Evolutionary conservation across 805 yeast species (phyloP).

Genomic region (Sporopachydermia lactativora): DNA sequence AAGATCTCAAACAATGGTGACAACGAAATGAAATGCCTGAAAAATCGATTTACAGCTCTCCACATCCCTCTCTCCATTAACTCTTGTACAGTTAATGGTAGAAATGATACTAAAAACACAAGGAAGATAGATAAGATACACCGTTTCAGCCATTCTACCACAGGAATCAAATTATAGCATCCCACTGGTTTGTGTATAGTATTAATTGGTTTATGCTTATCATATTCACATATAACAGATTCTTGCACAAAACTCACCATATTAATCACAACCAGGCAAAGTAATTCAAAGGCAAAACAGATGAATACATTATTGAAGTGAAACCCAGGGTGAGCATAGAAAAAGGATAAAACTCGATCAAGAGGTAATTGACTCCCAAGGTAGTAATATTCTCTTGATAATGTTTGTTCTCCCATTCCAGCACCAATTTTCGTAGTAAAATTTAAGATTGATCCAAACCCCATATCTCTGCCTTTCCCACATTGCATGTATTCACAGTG

Average conservation of each 20-base stretch:
- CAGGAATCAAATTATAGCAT: constrained; percentile 57
- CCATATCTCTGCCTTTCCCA: constrained; percentile 93
- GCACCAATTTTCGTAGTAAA: constrained; percentile 95
- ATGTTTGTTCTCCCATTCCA: constrained; percentile 95
- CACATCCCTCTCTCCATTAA: constrained; percentile 63
- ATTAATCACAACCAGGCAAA: constrained; percentile 42
- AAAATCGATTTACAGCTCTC: constrained; percentile 48
- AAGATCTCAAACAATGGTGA: constrained; percentile 74
- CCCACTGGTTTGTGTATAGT: constrained; percentile 52
- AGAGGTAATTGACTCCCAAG: constrained; percentile 81
- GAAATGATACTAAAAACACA: constrained; percentile 59
- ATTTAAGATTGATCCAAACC: constrained; percentile 82
- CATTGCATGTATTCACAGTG: constrained; percentile 95
- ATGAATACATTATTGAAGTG: constrained; percentile 69
- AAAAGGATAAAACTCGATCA: constrained; percentile 82
- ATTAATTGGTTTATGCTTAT: constrained; percentile 42
- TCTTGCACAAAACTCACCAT: constrained; percentile 50
- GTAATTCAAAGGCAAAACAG: constrained; percentile 51
- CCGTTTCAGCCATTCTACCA: constrained; percentile 61
- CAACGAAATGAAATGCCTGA: constrained; percentile 52
- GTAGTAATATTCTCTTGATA: constrained; percentile 84
- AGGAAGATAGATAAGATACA: constrained; percentile 61
- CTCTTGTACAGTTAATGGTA: constrained; percentile 68
- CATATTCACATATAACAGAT: constrained; percentile 45
- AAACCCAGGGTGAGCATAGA: constrained; percentile 95